Percentiles rank a stretch among this genome's conserved stretches.
phyloP scores from a whole-genome alignment of 345 rosid genomes.

The Raphanus sativus region DNA sequence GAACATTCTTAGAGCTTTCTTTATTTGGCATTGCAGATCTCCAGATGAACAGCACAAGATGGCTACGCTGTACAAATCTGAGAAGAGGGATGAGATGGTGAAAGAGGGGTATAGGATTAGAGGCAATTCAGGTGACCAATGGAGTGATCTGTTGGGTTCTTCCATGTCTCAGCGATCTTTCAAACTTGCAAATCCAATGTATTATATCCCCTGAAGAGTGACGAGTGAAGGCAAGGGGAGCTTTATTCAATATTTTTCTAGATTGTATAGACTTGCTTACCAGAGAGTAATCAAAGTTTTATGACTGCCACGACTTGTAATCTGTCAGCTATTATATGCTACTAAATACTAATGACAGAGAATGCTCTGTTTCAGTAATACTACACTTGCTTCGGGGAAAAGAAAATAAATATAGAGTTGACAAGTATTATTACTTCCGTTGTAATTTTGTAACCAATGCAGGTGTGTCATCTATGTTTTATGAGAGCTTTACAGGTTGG shows the following conservation, averaged over 20 bases:
- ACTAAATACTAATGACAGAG: not conserved
- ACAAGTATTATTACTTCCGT: not conserved
- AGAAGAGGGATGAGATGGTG: slow-evolving; percentile 77
- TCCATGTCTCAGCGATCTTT: slow-evolving; percentile 67
- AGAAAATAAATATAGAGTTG: not conserved
- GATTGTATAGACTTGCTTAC: slow-evolving; percentile 10
- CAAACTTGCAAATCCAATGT: slow-evolving; percentile 91
- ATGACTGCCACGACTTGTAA: slow-evolving; percentile 11
- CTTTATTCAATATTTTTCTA: not conserved
- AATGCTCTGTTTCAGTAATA: not conserved
- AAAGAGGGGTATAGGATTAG: slow-evolving; percentile 65
- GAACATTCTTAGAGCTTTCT: not conserved
- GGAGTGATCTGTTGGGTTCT: slow-evolving; percentile 84
- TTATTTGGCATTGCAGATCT: slow-evolving; percentile 44
- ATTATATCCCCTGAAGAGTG: slow-evolving; percentile 53
- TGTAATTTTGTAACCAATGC: not conserved
- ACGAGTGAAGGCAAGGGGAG: not conserved
- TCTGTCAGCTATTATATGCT: not conserved
- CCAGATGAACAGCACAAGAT: slow-evolving; percentile 55
- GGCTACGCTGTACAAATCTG: slow-evolving; percentile 57
- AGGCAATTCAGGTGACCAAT: slow-evolving; percentile 93
- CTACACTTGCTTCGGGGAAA: not conserved
- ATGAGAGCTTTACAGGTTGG: no score
- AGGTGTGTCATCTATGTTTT: not conserved
- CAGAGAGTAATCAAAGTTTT: slow-evolving; percentile 22